Evolutionary conservation across 495 filamentous ascomycete species (phyloP).

Genomic region (Aspergillus carlsbadensis): DNA sequence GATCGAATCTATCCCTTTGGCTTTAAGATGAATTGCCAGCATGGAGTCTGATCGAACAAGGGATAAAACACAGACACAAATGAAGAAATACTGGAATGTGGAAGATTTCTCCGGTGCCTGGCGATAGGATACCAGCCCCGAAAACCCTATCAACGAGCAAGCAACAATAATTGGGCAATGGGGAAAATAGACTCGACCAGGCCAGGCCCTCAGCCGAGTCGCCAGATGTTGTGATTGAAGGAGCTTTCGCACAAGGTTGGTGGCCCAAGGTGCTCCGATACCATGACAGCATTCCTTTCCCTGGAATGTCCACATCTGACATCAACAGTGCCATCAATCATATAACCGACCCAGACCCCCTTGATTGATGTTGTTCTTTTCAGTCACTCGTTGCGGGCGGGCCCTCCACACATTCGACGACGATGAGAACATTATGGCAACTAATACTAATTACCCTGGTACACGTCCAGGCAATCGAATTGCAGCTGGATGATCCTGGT

Average conservation of each 20-base stretch:
- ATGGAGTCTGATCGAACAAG: too few species aligned
- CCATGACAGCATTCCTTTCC: neutral
- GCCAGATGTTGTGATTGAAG: too few species aligned
- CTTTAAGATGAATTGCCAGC: too few species aligned
- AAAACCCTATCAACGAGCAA: too few species aligned
- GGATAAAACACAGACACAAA: too few species aligned
- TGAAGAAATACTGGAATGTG: too few species aligned
- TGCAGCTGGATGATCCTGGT: constrained; percentile 21
- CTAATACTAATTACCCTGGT: constrained; percentile 13
- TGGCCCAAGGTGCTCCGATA: neutral
- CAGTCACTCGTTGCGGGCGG: neutral
- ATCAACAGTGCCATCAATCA: neutral
- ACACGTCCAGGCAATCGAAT: constrained; percentile 20
- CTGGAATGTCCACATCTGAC: neutral
- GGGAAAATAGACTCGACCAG: too few species aligned
- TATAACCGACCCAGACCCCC: neutral
- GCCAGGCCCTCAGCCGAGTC: too few species aligned
- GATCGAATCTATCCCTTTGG: too few species aligned
- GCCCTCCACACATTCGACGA: neutral
- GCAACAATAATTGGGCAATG: too few species aligned
- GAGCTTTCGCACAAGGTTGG: neutral
- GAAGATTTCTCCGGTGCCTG: too few species aligned
- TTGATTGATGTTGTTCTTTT: neutral
- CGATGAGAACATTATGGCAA: constrained; percentile 18
- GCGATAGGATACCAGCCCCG: too few species aligned